Conservation (phyloP, 2,329 filamentous ascomycete genomes). For the Talaromyces marneffei region DNA sequence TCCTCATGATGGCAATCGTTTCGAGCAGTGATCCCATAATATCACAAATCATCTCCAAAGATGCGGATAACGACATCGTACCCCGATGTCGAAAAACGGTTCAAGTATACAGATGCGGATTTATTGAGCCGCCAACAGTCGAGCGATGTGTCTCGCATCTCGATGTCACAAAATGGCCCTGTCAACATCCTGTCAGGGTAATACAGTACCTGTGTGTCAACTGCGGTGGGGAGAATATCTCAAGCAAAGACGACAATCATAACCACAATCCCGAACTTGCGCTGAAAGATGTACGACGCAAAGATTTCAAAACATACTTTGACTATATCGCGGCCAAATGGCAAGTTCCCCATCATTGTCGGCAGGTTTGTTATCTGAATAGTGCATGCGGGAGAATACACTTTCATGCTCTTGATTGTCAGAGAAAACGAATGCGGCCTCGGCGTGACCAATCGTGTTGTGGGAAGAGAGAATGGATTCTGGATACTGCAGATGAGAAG, state of each 20-base stretch:
- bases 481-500: constrained; percentile 9
- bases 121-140: neutral
- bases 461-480: constrained; percentile 10
- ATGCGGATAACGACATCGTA: neutral
- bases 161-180: constrained; percentile 10
- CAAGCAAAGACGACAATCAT: neutral
- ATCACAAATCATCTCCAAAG: neutral
- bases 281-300: neutral
- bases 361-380: constrained; percentile 9
- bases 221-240: neutral
- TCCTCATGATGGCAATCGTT: neutral
- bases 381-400: constrained; percentile 5
- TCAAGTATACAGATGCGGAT: constrained; percentile 7
- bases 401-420: constrained; percentile 8
- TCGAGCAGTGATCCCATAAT: neutral
- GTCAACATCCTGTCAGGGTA: constrained; percentile 1
- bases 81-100: constrained; percentile 6
- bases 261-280: neutral
- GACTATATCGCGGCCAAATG: constrained; percentile 7
- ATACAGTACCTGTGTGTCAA: constrained; percentile 3
- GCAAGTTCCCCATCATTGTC: constrained; percentile 7
- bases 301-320: constrained; percentile 4
- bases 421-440: constrained; percentile 1
- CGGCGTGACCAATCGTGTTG: constrained; percentile 10
- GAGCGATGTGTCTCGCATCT: constrained; percentile 5